These are phyloP conservation scores for Coemansia sp. DNA, from an alignment of 192 early-diverging fungal genomes.

Conservation along the genomic window DNA sequence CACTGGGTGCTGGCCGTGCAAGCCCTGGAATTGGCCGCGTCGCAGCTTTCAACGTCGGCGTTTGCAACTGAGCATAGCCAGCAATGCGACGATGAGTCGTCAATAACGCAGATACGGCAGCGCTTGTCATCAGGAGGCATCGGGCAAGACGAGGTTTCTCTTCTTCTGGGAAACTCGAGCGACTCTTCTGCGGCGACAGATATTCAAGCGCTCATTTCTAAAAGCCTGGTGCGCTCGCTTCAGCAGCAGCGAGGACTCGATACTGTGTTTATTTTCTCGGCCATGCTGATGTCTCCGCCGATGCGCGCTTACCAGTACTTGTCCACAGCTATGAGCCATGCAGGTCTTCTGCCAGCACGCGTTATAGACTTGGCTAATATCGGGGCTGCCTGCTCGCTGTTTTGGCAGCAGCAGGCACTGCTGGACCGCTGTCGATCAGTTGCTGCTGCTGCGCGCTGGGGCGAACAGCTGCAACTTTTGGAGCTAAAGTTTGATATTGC, in stretches of 20 bases:
- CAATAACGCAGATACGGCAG: conserved; percentile 16
- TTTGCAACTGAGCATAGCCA: conserved; percentile 19
- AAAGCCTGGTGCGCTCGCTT: conserved; percentile 35
- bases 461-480: conserved; percentile 63
- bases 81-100: conserved; percentile 3
- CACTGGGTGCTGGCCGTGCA: conserved; percentile 51
- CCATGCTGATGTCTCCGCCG: conserved; percentile 34
- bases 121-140: conserved; percentile 35
- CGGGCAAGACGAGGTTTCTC: conserved; percentile 19
- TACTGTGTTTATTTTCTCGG: conserved; percentile 35
- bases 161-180: conserved; percentile 15
- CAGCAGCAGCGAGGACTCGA: conserved; percentile 46
- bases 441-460: conserved; percentile 66
- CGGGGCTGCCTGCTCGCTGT: conserved; percentile 57
- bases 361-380: conserved; percentile 56
- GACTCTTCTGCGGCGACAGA: neutral
- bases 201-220: conserved; percentile 11
- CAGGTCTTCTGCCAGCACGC: conserved; percentile 38
- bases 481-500: conserved; percentile 62
- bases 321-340: conserved; percentile 41
- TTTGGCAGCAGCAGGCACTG: conserved; percentile 68
- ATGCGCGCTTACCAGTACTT: conserved; percentile 36
- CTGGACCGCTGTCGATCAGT: conserved; percentile 60
- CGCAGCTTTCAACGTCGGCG: conserved; percentile 36
- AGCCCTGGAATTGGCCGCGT: conserved; percentile 23